Evolutionary conservation across 1,284 basidiomycete species (phyloP).

Genomic region (Trichosporon sp.): DNA sequence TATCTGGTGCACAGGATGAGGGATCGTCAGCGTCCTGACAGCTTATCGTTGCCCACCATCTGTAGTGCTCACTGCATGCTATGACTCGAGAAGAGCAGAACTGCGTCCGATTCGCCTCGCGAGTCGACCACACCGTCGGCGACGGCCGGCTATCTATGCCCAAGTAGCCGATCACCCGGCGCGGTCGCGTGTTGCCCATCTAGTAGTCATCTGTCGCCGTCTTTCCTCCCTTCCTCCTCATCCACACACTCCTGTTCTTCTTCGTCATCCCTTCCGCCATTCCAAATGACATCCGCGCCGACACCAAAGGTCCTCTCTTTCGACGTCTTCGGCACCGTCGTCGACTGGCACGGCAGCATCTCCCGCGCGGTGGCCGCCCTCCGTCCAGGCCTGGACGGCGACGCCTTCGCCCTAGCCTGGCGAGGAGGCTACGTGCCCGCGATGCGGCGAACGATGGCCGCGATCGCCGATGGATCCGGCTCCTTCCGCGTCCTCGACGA

Average conservation of each 20-base stretch:
- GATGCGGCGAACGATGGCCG: conserved; percentile 25
- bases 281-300: neutral
- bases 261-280: neutral
- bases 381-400: conserved; percentile 21
- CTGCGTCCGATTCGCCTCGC: no score
- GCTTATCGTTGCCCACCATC: no score
- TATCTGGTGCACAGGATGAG: no score
- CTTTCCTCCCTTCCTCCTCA: neutral
- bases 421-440: conserved; percentile 24
- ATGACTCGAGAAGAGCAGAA: no score
- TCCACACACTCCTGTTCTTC: neutral
- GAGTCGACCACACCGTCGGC: neutral
- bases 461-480: conserved; percentile 12
- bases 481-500: conserved; percentile 25
- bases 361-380: conserved; percentile 9
- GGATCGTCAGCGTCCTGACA: no score
- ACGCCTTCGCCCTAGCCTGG: conserved; percentile 28
- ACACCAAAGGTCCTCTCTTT: conserved; percentile 23
- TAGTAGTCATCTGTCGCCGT: neutral
- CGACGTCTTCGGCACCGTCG: conserved; percentile 32
- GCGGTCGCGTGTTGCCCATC: neutral
- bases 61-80: no score
- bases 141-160: neutral
- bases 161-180: neutral
- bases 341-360: conserved; percentile 31